Evolutionary conservation across 805 yeast species (phyloP), one percentile per base, ranked within the genome.

Genomic region (Scheffersomyces amazonensis): DNA sequence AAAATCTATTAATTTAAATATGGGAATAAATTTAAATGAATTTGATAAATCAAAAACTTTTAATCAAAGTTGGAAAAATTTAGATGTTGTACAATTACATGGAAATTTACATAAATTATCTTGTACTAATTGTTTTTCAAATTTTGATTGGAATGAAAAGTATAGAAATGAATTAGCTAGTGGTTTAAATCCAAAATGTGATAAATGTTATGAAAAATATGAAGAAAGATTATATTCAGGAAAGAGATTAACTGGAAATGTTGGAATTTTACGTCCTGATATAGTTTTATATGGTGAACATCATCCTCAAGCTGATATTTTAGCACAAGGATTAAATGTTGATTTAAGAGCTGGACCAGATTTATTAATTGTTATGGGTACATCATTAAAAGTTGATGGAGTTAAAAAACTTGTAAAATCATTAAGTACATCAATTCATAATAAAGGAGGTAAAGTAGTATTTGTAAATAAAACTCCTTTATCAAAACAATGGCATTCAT

Each of bases 271-370:
- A 31, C 72, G 96, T 40, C 99, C 99, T 4, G 84, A 84, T 51
- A 89, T 91, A 41, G 96, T 91, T 1, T 69, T 91, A 16, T 91
- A 91, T 58, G 97, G 97, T 2, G 98, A 91, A 55, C 82, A 89
- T 51, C 98, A 91, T 60, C 96, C 96, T 1, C 78, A 80, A 44
- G 80, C 89, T 4, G 96, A 87, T 43, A 63, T 71, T n/a, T 79
- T 91, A 30, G 84, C 95, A 2, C 73, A 71, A 33, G 88, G 89
- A 6, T 62, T 87, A 28, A 73, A 68, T 35, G 68, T 74, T 16
- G 98, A 91, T 62, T 53, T 87, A 41, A 71, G 66, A 42, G 66
- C 75, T 31, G 72, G 67, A 42, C 96, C 97, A 0, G 96, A 89
- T 53, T 56, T 87, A 43, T 70, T 93, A 34, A 62, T 91, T n/a